Evolutionary conservation across 2,329 filamentous ascomycete species (phyloP), one percentile per base, ranked within the genome.

Genomic region (Hymenoscyphus linearis): DNA sequence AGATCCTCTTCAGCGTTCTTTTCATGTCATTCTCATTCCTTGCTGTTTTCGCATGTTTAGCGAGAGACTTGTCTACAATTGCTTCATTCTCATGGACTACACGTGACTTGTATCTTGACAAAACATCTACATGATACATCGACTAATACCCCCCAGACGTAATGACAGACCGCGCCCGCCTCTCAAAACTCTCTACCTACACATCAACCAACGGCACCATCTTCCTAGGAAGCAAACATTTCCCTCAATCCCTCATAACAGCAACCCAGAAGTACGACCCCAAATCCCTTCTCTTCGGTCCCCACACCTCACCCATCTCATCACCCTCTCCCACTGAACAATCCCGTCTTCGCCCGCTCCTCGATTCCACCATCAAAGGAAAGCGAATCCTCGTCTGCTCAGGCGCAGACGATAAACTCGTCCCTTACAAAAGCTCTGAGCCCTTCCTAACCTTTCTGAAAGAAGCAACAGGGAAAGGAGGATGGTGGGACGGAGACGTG

Each of bases 191-290:
- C 12, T 66, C 80, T 14, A 83, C 85, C 0, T 91, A 82, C 75
- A 82, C 81, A 0, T 73, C 78, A 1, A 79, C 80, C 13, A 77
- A 82, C 0, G 87, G 86, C 0, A 74, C 78, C 0, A 75, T 80
- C 0, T 96, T 98, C 70, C 71, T 96, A 0, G 91, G 91, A 2
- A 92, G 89, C 61, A 77, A 76, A 44, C 89, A 93, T 70, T 96
- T 97, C 68, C 93, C 93, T 0, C 73, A 75, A 0, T 80, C 85
- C 0, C 81, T 97, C 6, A 76, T 93, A 1, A 75, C 81, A 0
- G 80, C 84, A 0, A 83, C 91, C 34, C 76, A 80, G 25, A 82
- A 81, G 59, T 84, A 81, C 62, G 95, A 99, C 69, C 92, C 93
- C 0, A 89, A 88, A 22, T 87, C 84, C 1, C 77, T 95, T 6